phyloP scores from a whole-genome alignment of 2,329 filamentous ascomycete species.

The Penicillium decumbens region DNA sequence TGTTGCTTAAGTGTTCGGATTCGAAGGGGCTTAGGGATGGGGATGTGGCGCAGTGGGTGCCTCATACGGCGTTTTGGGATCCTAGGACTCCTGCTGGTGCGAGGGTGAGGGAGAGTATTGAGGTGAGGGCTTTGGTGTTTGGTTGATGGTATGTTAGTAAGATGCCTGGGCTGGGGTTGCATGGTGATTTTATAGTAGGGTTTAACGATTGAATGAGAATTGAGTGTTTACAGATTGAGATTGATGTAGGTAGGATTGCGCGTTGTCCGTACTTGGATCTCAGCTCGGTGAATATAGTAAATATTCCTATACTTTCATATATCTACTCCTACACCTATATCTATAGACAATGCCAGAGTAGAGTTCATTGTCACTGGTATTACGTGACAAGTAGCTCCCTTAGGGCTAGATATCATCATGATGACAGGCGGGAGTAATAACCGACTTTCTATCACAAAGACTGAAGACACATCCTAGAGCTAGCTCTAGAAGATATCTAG shows the following conservation, averaged over 20 bases:
- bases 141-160: slow-evolving; percentile 40
- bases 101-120: slow-evolving; percentile 76
- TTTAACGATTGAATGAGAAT: neutral
- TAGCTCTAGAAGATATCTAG: neutral
- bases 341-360: neutral
- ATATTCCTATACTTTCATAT: no score
- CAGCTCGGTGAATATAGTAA: no score
- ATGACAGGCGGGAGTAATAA: slow-evolving; percentile 10
- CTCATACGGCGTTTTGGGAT: slow-evolving; percentile 77
- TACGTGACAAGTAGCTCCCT: neutral
- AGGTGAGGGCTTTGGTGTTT: slow-evolving; percentile 82
- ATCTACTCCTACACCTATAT: neutral
- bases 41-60: slow-evolving; percentile 45
- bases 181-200: no score
- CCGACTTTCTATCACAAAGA: neutral
- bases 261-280: no score
- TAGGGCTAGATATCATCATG: slow-evolving; percentile 13
- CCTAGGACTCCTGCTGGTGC: slow-evolving; percentile 66
- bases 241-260: neutral
- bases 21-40: slow-evolving; percentile 44
- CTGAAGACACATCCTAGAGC: no score
- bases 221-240: neutral
- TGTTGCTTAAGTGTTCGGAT: slow-evolving; percentile 76
- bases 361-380: neutral
- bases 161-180: no score